Evolutionary conservation across 1,284 basidiomycete genomes (phyloP).

Genomic region (Moniliella sp.): DNA sequence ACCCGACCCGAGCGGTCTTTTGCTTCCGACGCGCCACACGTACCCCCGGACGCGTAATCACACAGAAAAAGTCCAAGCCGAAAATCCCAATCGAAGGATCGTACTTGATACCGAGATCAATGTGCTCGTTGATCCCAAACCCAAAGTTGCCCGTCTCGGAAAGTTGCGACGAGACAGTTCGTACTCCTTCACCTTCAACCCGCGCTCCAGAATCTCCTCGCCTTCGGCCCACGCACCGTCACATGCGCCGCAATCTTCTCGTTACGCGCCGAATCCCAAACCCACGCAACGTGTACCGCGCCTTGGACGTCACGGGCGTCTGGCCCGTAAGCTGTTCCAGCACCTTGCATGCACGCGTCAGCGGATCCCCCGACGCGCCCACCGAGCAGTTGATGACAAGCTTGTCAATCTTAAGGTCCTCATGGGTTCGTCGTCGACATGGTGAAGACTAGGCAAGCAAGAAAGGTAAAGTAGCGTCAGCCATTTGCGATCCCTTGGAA

Average conservation of each 20-base stretch:
- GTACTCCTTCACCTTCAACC: constrained; percentile 99
- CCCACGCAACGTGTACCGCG: constrained; percentile 93
- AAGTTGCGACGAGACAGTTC: constrained; percentile 76
- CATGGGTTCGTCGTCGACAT: constrained; percentile 2
- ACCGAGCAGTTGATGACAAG: constrained; percentile 99
- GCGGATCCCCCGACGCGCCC: constrained; percentile 92
- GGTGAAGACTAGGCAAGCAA: neutral
- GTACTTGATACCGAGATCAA: constrained; percentile 77
- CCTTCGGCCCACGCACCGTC: constrained; percentile 96
- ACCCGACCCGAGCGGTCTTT: constrained; percentile 66
- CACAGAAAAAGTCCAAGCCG: constrained; percentile 36
- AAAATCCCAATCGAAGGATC: constrained; percentile 33
- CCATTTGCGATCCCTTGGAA: neutral
- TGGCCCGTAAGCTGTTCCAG: constrained; percentile 98
- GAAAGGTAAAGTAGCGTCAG: neutral
- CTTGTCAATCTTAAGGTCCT: constrained; percentile 92
- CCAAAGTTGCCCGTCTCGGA: constrained; percentile 95
- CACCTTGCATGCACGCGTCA: constrained; percentile 96
- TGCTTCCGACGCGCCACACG: constrained; percentile 81
- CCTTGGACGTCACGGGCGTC: constrained; percentile 96
- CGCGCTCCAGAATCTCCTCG: constrained; percentile 93
- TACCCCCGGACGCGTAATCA: constrained; percentile 85
- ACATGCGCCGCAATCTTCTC: constrained; percentile 99
- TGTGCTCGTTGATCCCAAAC: constrained; percentile 62
- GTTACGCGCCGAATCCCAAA: constrained; percentile 97